Evolutionary conservation across 1,139 yeast species (phyloP).

Genomic region (Yamadazyma buinensis): DNA sequence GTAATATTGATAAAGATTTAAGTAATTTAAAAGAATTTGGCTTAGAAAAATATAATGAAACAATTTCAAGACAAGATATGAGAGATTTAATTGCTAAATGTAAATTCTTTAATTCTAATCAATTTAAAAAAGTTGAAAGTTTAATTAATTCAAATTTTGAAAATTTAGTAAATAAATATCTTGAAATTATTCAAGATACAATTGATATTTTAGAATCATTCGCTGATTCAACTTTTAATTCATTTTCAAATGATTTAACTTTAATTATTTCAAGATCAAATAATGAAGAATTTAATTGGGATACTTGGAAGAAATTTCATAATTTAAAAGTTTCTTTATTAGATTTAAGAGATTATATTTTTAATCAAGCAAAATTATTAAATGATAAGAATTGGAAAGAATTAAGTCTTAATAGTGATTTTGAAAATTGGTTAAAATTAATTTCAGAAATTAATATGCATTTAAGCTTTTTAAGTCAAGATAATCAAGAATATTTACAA

Average conservation of each 20-base stretch:
- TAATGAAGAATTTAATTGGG: conserved; percentile 47
- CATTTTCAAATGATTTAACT: conserved; percentile 41
- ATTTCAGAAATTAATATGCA: conserved; percentile 59
- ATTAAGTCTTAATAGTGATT: conserved; percentile 23
- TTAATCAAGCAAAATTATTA: conserved; percentile 20
- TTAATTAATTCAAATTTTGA: conserved; percentile 34
- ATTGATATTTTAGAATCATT: conserved; percentile 68
- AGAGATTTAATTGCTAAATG: conserved; percentile 46
- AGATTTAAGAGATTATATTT: conserved; percentile 54
- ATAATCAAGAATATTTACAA: conserved; percentile 67
- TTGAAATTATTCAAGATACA: conserved; percentile 47
- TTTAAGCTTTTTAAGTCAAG: conserved; percentile 56
- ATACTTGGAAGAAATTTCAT: conserved; percentile 66
- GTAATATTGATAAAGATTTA: conserved; percentile 47
- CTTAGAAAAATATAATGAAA: conserved; percentile 23
- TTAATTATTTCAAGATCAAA: conserved; percentile 24
- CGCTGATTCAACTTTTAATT: conserved; percentile 62
- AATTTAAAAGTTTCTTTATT: conserved; percentile 52
- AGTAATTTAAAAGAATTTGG: conserved; percentile 40
- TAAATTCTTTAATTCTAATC: conserved; percentile 32
- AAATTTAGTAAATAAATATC: conserved; percentile 32
- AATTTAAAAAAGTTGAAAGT: conserved; percentile 29
- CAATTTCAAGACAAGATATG: conserved; percentile 54
- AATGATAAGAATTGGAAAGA: conserved; percentile 9
- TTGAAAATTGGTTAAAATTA: conserved; percentile 48